Evolutionary conservation across 306 rosid genomes (phyloP).

Genomic region (Hippophae tibetana): DNA sequence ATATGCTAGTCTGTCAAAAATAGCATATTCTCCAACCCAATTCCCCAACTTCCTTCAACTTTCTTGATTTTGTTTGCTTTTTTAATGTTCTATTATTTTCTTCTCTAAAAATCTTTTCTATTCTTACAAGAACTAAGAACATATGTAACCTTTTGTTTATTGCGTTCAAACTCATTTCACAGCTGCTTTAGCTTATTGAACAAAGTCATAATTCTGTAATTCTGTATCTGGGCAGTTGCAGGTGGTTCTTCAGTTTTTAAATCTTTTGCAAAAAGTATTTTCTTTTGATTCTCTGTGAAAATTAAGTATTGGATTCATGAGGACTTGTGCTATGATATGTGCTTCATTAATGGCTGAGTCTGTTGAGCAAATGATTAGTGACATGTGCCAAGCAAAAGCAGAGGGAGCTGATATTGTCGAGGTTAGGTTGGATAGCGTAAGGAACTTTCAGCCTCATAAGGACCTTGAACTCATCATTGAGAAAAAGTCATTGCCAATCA

Average conservation of each 20-base stretch:
- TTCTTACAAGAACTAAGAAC: too few species aligned
- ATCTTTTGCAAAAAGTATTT: not conserved
- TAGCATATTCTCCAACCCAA: too few species aligned
- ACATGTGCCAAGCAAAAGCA: slow-evolving; percentile 32
- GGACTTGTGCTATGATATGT: slow-evolving; percentile 20
- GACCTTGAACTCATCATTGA: slow-evolving; percentile 29
- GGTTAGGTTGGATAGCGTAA: slow-evolving; percentile 23
- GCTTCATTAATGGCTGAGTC: slow-evolving; percentile 23
- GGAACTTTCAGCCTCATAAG: slow-evolving; percentile 22
- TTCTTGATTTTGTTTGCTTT: not conserved
- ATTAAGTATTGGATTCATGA: slow-evolving; percentile 3
- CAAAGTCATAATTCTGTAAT: too few species aligned
- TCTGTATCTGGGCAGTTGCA: too few species aligned
- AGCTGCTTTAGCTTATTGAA: too few species aligned
- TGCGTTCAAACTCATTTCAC: too few species aligned
- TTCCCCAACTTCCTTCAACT: too few species aligned
- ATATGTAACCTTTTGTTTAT: too few species aligned
- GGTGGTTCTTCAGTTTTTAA: too few species aligned
- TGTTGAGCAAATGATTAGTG: slow-evolving; percentile 25
- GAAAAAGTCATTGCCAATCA: slow-evolving; percentile 24
- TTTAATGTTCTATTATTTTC: not conserved
- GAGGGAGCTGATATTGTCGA: slow-evolving; percentile 39
- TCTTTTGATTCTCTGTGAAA: not conserved
- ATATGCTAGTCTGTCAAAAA: too few species aligned
- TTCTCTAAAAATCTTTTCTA: not conserved